Percentiles rank a stretch among this genome's conserved stretches.
These are phyloP conservation scores for Puccinia coronata DNA, from an alignment of 1,284 basidiomycete species.

Conservation along the genomic window DNA sequence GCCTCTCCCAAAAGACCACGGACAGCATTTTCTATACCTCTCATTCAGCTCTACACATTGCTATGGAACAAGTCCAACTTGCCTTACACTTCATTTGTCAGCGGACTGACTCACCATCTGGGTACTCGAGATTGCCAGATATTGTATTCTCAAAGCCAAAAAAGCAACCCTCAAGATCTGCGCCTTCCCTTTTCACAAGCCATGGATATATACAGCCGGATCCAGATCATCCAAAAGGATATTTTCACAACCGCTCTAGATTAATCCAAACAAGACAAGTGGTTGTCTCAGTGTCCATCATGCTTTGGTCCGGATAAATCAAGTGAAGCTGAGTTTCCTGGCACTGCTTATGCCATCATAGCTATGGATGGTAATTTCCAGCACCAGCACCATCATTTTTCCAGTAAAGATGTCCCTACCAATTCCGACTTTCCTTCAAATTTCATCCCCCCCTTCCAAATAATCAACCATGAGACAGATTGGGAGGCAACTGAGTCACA, in stretches of 20 bases:
- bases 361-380: constrained; percentile 27
- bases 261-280: background rate
- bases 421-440: background rate
- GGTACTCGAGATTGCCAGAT: background rate
- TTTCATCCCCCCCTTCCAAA: constrained; percentile 4
- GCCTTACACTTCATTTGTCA: background rate
- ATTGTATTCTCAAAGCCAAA: background rate
- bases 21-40: background rate
- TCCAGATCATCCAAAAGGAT: background rate
- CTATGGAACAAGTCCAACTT: background rate
- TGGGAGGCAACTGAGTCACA: background rate
- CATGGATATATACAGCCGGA: background rate
- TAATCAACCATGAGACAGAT: background rate
- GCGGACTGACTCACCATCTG: background rate
- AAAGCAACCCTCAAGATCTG: background rate
- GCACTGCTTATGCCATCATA: background rate
- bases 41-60: background rate
- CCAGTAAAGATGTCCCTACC: constrained; percentile 2
- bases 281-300: background rate
- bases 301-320: constrained; percentile 8
- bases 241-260: background rate
- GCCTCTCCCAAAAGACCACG: too few species aligned
- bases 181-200: background rate
- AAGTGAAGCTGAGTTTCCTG: background rate
- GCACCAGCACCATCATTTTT: background rate